Evolutionary conservation across 352 stramenopile species (phyloP), one percentile per base, ranked within the genome.

Genomic region (Nothophytophthora sp.): DNA sequence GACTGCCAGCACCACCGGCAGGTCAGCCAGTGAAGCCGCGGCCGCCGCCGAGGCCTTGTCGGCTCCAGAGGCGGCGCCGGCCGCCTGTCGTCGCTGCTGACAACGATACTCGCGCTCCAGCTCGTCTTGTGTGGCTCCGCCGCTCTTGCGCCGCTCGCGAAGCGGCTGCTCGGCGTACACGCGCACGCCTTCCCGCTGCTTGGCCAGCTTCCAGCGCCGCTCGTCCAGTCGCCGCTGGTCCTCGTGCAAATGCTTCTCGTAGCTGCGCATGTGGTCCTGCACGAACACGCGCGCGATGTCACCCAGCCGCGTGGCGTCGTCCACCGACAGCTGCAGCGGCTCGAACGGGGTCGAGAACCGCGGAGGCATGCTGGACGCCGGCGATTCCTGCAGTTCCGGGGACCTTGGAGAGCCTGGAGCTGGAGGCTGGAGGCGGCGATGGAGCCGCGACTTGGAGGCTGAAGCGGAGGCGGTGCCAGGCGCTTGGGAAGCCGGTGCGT

Each of bases 221-320:
- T 64, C 51, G 18, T 72, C 62, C 27, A 72, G 23, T 3, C 46
- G 47, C 1, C 62, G 51, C 25, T 65, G 57, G 40, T 72, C 57
- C 36, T 69, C 49, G 25, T 43, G 46, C 9, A 67, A 28, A 48
- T 70, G 59, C 20, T 50, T 63, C 22, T 70, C 59, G 28, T 67
- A 72, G 35, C 57, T 66, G 24, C 24, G 50, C 28, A 68, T 47
- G 23, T 55, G 39, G 20, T 68, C 62, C 23, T 58, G 34, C 16
- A 70, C 59, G 33, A 73, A 69, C 19, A 63, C 46, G 16, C 63
- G 44, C n/a, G 60, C 63, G 32, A 69, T 64, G 20, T 73, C 54
- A 22, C 52, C 55, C 39, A 70, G 24, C 16, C 56, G 56, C 29
- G 22, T 35, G 3, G 50, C 63, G 38, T 73, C 50, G 1, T 60